Evolutionary conservation across 129 eudicot genomes (phyloP).

Genomic region (Centaurea solstitialis): DNA sequence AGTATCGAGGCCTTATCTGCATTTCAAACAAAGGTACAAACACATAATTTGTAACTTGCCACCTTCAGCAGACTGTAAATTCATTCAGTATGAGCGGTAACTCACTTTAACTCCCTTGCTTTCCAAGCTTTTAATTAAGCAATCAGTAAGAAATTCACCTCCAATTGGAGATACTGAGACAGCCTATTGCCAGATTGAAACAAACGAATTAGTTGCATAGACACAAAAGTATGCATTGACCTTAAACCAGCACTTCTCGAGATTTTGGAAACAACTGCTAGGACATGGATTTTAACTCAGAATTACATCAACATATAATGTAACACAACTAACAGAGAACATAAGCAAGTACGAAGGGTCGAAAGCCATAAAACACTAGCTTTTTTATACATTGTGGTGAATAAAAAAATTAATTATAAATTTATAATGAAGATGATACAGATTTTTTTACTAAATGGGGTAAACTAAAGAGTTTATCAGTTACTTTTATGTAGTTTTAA

Average conservation of each 20-base stretch:
- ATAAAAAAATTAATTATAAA: not conserved
- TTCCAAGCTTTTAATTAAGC: conserved; percentile 92
- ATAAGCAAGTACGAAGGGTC: not conserved
- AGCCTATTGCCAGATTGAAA: conserved; percentile 52
- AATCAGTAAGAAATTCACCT: conserved; percentile 91
- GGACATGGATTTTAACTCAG: not conserved
- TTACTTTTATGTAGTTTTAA: not conserved
- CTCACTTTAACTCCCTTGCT: conserved; percentile 85
- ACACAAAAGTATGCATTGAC: not conserved
- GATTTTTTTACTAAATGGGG: not conserved
- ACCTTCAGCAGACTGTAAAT: conserved; percentile 15
- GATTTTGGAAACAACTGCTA: not conserved
- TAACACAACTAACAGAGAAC: not conserved
- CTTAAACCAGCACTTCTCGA: not conserved
- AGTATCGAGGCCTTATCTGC: conserved; percentile 97
- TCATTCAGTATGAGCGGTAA: conserved; percentile 15
- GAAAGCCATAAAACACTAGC: not conserved
- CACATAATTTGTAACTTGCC: not conserved
- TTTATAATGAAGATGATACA: not conserved
- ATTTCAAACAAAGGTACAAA: conserved; percentile 9
- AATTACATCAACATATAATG: not conserved
- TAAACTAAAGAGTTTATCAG: not conserved
- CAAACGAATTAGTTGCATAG: not conserved
- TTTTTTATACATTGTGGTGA: not conserved
- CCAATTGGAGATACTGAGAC: conserved; percentile 88